These are phyloP conservation scores for Penicillium sp. DNA, from an alignment of 2,329 filamentous ascomycete genomes.

Conservation along the genomic window DNA sequence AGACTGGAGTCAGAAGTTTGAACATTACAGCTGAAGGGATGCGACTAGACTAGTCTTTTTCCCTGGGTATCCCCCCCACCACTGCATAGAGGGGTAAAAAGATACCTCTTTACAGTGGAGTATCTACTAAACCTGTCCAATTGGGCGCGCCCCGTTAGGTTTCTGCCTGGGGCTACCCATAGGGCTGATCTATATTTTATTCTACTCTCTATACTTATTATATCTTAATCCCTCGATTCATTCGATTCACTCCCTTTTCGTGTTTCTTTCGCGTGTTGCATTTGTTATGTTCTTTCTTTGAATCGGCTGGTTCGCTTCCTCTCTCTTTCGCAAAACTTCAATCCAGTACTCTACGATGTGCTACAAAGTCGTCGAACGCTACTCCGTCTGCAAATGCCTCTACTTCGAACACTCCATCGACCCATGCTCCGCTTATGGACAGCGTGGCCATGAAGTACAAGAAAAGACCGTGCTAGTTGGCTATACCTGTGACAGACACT, in stretches of 20 bases:
- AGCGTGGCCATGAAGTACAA: conserved; percentile 68
- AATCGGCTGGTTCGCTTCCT: not conserved
- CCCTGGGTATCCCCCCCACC: not conserved
- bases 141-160: conserved; percentile 8
- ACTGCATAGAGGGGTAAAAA: conserved; percentile 1
- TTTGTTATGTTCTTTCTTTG: not conserved
- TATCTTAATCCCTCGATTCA: not conserved
- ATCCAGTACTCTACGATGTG: conserved; percentile 60
- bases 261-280: not conserved
- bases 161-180: conserved; percentile 8
- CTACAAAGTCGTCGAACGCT: conserved; percentile 80
- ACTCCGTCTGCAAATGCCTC: conserved; percentile 80
- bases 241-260: too few relatives aligned
- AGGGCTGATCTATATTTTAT: conserved; percentile 3
- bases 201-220: not conserved
- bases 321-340: not conserved
- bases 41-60: not conserved
- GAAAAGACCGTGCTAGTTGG: conserved; percentile 78
- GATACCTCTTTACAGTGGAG: not conserved
- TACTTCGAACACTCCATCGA: conserved; percentile 88
- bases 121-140: not conserved
- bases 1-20: not conserved
- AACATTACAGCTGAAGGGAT: not conserved
- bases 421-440: conserved; percentile 72
- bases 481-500: conserved; percentile 67